Evolutionary conservation across 768 basidiomycete species (phyloP).

Genomic region (Xerocomus spinulosus): DNA sequence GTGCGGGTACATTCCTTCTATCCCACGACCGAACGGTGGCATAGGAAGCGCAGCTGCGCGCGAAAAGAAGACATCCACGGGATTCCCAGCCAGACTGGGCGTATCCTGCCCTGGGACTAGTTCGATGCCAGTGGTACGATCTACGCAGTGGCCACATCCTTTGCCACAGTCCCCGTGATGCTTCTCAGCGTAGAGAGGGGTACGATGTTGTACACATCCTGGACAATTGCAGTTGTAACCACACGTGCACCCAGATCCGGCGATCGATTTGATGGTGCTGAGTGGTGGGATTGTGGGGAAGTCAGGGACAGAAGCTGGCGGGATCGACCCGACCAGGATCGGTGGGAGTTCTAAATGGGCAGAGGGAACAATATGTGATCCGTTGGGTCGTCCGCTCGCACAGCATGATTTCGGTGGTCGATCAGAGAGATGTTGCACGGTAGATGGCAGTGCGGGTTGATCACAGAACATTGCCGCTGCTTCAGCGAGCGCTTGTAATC

Average conservation of each 20-base stretch:
- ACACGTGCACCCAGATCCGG: slow-evolving; percentile 70
- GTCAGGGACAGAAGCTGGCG: slow-evolving; percentile 31
- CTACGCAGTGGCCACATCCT: slow-evolving; percentile 61
- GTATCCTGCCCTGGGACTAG: slow-evolving; percentile 32
- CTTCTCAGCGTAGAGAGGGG: slow-evolving; percentile 39
- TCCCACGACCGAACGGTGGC: slow-evolving; percentile 41
- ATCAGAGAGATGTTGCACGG: slow-evolving; percentile 3
- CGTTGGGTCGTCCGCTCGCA: neutral
- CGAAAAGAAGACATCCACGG: slow-evolving; percentile 63
- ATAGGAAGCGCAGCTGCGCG: slow-evolving; percentile 66
- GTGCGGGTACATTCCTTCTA: slow-evolving; percentile 46
- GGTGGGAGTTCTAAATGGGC: slow-evolving; percentile 47
- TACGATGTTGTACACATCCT: slow-evolving; percentile 70
- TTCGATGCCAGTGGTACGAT: slow-evolving; percentile 42
- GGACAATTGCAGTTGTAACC: slow-evolving; percentile 67
- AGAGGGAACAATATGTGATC: slow-evolving; percentile 4
- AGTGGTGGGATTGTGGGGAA: slow-evolving; percentile 61
- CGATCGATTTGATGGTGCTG: slow-evolving; percentile 52
- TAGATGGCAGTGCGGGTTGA: slow-evolving; percentile 3
- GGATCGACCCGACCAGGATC: slow-evolving; percentile 31
- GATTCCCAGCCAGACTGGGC: slow-evolving; percentile 22
- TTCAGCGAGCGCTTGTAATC: slow-evolving; percentile 36
- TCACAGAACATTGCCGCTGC: slow-evolving; percentile 29
- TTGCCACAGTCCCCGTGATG: slow-evolving; percentile 39
- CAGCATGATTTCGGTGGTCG: slow-evolving; percentile 23